Base-by-base conservation (phyloP, 1,284 basidiomycete genomes). In the Taiwanofungus camphoratus region DNA sequence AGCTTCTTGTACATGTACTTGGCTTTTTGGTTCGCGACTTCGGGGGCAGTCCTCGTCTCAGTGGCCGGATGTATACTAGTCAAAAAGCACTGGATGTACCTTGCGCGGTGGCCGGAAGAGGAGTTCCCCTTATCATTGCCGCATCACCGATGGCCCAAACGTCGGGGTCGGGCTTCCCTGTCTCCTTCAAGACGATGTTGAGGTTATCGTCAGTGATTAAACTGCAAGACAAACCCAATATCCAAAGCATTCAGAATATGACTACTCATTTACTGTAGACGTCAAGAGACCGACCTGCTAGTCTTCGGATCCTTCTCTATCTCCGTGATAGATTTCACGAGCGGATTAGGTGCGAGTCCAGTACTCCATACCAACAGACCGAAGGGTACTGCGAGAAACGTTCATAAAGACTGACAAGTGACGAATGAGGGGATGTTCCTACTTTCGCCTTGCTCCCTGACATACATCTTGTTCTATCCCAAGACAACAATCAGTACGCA, bases 301-400 rank as follows among this genome's bases (percentile, higher is more conserved):
- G 79, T 76, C 62, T 75, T 79, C 15, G 68, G 60, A 50, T 89
- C 72, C 56, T 88, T 87, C 55, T 74, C 63, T 1, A 83, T 67
- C 39, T 75, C 79, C 3, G 64, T 61, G 37, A 90, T 76, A 0
- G 72, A 69, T 43, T 74, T 63, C 36, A 92, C 73, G 32, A 93
- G 67, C 6, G 89, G 87, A 56, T 92, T 92, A 3, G 86, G 78
- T 7, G 86, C 75, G 6, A 93, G 70, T 2, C 88, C 89, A 4
- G 90, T 92, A 52, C 80, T 84, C 92, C 91, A 92, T 15, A 94
- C 88, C 4, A 91, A 73, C 29, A 92, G 67, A 12, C 90, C 90
- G 58, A 84, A 89, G 11, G 79, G 80, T 20, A 88, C 85, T 86
- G 39, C 20, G 15, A 21, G 33, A 24, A 24, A 9, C 41, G 35